Percentiles rank a stretch among this genome's conserved stretches.
These are phyloP conservation scores for Daldinia sp. DNA, from an alignment of 2,329 filamentous ascomycete species.

Conservation along the genomic window DNA sequence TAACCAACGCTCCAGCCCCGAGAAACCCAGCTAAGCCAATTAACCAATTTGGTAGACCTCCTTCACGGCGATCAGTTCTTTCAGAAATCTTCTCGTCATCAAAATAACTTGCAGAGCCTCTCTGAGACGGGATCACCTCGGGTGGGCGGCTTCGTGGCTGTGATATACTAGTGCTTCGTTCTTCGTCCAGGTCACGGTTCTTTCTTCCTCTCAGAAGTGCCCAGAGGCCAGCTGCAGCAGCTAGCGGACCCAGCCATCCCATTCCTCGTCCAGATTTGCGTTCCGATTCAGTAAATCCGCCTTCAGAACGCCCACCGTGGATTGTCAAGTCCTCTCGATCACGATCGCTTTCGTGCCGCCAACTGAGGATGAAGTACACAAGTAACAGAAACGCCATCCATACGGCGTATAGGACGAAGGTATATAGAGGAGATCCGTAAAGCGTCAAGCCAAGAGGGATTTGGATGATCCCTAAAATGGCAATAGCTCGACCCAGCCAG, in stretches of 20 bases:
- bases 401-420: conserved; percentile 87
- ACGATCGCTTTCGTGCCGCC: conserved; percentile 66
- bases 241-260: conserved; percentile 63
- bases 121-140: conserved; percentile 62
- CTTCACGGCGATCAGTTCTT: conserved; percentile 50
- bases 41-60: conserved; percentile 67
- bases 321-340: conserved; percentile 61
- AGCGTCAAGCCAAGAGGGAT: conserved; percentile 88
- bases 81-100: conserved; percentile 72
- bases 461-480: conserved; percentile 84
- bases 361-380: conserved; percentile 82
- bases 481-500: conserved; percentile 82
- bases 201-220: conserved; percentile 57
- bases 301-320: conserved; percentile 65
- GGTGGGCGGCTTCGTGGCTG: conserved; percentile 49
- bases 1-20: conserved; percentile 69
- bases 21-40: conserved; percentile 67
- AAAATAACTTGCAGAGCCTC: conserved; percentile 64
- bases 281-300: conserved; percentile 41
- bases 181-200: conserved; percentile 52
- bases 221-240: conserved; percentile 59
- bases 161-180: conserved; percentile 49
- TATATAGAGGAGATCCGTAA: conserved; percentile 85
- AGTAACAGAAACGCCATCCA: conserved; percentile 78
- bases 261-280: conserved; percentile 51